phyloP scores from a whole-genome alignment of 352 stramenopile species.

The Halophytophthora polymorphica region DNA sequence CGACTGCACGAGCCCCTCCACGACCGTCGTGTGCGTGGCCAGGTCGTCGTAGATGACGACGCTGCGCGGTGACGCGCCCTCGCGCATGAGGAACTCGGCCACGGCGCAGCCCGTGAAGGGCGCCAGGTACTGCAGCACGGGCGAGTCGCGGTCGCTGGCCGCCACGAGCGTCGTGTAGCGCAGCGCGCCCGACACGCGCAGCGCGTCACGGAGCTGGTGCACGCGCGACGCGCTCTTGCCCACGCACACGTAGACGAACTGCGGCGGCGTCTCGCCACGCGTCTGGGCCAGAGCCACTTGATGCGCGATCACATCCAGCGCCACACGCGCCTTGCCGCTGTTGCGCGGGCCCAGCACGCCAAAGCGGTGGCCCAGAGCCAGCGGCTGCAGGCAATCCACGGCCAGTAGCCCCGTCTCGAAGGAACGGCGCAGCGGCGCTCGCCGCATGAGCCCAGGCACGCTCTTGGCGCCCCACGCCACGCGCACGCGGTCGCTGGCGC shows the following conservation, averaged over 20 bases:
- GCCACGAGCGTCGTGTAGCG: constrained; percentile 67
- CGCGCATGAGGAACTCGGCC: constrained; percentile 65
- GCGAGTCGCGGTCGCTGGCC: constrained; percentile 58
- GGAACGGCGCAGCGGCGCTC: constrained; percentile 41
- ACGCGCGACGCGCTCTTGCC: constrained; percentile 58
- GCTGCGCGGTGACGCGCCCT: constrained; percentile 43
- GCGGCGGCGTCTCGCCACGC: constrained; percentile 33
- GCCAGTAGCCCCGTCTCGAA: constrained; percentile 65
- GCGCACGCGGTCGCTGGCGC: constrained; percentile 32
- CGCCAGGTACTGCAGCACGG: constrained; percentile 76
- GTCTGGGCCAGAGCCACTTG: constrained; percentile 37
- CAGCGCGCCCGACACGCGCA: constrained; percentile 40
- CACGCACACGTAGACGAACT: constrained; percentile 76
- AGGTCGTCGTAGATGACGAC: constrained; percentile 83
- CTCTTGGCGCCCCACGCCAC: constrained; percentile 56
- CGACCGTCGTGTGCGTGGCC: constrained; percentile 64
- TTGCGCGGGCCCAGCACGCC: constrained; percentile 62
- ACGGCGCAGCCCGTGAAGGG: constrained; percentile 78
- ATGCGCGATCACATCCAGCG: constrained; percentile 63
- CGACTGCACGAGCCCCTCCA: constrained; percentile 70
- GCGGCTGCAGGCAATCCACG: constrained; percentile 75
- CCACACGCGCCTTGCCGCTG: constrained; percentile 69
- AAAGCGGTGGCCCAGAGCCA: constrained; percentile 70
- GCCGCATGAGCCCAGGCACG: constrained; percentile 63
- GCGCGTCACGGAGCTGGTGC: constrained; percentile 59